Evolutionary conservation across 2,329 filamentous ascomycete species (phyloP), one percentile per base, ranked within the genome.

Genomic region (Ilyonectria robusta): DNA sequence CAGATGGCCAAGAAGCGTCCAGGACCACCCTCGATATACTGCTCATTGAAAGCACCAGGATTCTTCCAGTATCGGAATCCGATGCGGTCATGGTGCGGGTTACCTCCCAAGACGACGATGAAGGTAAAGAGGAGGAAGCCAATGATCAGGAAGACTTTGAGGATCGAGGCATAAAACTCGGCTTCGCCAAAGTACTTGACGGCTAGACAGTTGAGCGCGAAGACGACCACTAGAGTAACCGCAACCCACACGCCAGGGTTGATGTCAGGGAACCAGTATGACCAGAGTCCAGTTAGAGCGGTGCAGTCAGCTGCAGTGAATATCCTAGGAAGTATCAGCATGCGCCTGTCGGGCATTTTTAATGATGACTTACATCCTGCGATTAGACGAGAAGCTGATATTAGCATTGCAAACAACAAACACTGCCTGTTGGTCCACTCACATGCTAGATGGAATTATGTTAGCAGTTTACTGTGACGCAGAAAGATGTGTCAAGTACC

Each of bases 41-140:
- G 46, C 35, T 57, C 54, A 15, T 58, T 59, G 29, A 65, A 59
- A 1, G 56, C 55, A 10, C 62, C 62, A 2, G 62, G 62, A 19
- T 65, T 19, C 37, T 64, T 57, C 62, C 62, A 65, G 42, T 65
- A 65, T 35, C 50, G 31, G 29, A 65, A 65, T 15, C 62, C 62
- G 11, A 65, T 55, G n/a, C 62, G 62, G 26, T 59, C 55, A 26
- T 60, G 48, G 4, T 55, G 17, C 1, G 48, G 56, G 47, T 56
- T 56, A 6, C 56, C 57, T 6, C 62, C 62, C 3, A 59, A n/a
- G 10, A 56, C 42, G 19, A 54, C 42, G 42, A 65, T 59, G n/a
- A 59, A 56, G 21, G 56, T 56, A 13, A 60, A 56, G n/a, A 65
- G 21, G 56, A 65, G 48, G 9, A 56, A 47, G 2, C 62, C 55